Conservation (phyloP, 2,329 filamentous ascomycete genomes). For the Fusarium multiceps region DNA sequence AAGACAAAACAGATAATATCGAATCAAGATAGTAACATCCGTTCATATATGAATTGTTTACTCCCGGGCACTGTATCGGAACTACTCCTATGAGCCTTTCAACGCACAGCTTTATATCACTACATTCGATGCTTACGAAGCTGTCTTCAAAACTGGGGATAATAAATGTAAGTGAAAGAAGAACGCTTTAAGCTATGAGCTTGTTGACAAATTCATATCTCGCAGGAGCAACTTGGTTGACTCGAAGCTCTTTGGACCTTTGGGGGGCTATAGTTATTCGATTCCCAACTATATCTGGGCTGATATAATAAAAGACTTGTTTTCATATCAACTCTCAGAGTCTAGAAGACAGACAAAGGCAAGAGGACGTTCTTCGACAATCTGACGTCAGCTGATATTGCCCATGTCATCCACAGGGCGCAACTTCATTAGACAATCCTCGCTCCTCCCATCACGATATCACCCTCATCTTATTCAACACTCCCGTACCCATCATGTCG, state of each 20-base stretch:
- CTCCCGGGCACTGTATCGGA: neutral
- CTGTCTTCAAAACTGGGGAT: neutral
- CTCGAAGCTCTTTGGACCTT: too few species aligned
- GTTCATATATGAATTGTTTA: neutral
- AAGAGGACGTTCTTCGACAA: neutral
- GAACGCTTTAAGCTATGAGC: neutral
- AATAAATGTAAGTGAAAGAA: neutral
- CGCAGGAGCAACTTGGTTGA: too few species aligned
- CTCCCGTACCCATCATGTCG: neutral
- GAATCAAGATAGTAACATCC: neutral
- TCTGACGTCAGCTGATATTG: neutral
- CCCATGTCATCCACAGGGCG: constrained; percentile 6
- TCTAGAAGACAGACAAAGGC: neutral
- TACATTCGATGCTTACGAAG: neutral
- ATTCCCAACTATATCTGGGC: neutral
- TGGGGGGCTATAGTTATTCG: neutral
- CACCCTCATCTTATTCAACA: neutral
- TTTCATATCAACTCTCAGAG: neutral
- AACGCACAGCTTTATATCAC: neutral
- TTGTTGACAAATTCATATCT: neutral
- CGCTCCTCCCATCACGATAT: neutral
- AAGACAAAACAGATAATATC: neutral
- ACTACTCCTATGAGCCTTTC: neutral
- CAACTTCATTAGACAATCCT: neutral
- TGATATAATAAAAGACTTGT: neutral